A percentile compares a stretch with the other conserved stretches of the same genome.
phyloP scores from a whole-genome alignment of 495 filamentous ascomycete genomes.

The Stereocaulon alpinum region DNA sequence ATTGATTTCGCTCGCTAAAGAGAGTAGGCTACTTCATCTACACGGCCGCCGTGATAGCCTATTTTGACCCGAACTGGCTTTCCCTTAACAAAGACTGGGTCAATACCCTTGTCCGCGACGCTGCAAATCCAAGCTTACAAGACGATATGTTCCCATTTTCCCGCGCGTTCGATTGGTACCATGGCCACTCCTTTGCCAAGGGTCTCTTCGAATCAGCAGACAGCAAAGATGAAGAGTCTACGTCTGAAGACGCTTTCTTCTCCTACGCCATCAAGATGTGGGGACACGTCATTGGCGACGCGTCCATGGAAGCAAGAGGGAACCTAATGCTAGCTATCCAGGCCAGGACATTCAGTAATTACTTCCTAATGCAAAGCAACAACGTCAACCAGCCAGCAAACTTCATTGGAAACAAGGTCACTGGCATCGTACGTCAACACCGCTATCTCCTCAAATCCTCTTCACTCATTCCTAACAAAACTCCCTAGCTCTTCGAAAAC shows the following conservation, averaged over 20 bases:
- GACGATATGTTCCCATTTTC: constrained; percentile 78
- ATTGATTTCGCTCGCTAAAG: neutral
- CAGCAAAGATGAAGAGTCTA: constrained; percentile 86
- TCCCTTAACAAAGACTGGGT: constrained; percentile 64
- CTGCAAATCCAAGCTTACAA: constrained; percentile 59
- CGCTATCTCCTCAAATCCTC: no score
- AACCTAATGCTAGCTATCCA: constrained; percentile 77
- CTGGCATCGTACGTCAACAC: constrained; percentile 56
- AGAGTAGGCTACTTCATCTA: constrained; percentile 75
- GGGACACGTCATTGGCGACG: constrained; percentile 65
- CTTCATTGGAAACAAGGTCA: constrained; percentile 76
- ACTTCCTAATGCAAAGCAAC: constrained; percentile 63
- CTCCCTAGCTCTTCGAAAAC: constrained; percentile 74
- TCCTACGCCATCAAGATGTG: constrained; percentile 91
- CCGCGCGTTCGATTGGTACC: constrained; percentile 86
- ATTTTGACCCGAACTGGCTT: constrained; percentile 72
- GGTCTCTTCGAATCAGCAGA: constrained; percentile 87
- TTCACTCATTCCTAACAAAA: neutral
- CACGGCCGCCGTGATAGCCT: constrained; percentile 72
- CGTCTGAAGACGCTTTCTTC: constrained; percentile 83
- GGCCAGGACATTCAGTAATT: constrained; percentile 57
- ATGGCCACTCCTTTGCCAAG: constrained; percentile 94
- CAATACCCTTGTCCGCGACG: constrained; percentile 66
- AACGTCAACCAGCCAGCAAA: constrained; percentile 68
- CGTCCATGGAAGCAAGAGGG: constrained; percentile 73